A percentile compares a stretch with the other conserved stretches of the same genome.
phyloP scores from a whole-genome alignment of 2,329 filamentous ascomycete genomes.

The Sphaerostilbella broomeana region DNA sequence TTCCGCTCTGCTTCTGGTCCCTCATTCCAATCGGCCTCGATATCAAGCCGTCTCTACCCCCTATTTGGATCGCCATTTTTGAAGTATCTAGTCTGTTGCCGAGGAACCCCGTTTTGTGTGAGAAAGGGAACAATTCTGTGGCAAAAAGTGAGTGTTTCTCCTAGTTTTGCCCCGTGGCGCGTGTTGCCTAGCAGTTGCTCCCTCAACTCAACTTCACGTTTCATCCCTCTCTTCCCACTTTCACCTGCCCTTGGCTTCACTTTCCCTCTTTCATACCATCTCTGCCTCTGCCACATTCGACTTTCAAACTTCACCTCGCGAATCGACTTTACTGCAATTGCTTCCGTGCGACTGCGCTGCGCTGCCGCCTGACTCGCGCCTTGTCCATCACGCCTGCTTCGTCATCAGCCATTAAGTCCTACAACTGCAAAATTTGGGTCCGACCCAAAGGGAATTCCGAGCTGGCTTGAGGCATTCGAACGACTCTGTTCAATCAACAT shows the following conservation, averaged over 20 bases:
- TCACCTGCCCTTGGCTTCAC: too few relatives aligned
- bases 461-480: neutral
- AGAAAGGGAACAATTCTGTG: constrained; percentile 11
- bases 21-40: constrained; percentile 3
- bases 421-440: too few relatives aligned
- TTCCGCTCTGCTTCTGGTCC: neutral
- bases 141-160: constrained; percentile 8
- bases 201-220: constrained; percentile 12
- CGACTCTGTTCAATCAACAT: constrained; percentile 17
- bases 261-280: constrained; percentile 4
- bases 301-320: constrained; percentile 7
- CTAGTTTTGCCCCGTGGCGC: constrained; percentile 11
- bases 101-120: constrained; percentile 16
- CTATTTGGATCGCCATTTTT: constrained; percentile 10
- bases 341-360: constrained; percentile 1
- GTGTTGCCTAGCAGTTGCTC: constrained; percentile 11
- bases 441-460: neutral
- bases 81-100: constrained; percentile 17
- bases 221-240: constrained; percentile 3
- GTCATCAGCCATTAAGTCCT: neutral
- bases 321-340: constrained; percentile 2
- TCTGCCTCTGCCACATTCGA: neutral
- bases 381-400: neutral
- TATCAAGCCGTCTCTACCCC: constrained; percentile 7
- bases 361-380: neutral